Evolutionary conservation across 805 yeast species (phyloP), one percentile per base, ranked within the genome.

Genomic region (Metschnikowia arizonensis): DNA sequence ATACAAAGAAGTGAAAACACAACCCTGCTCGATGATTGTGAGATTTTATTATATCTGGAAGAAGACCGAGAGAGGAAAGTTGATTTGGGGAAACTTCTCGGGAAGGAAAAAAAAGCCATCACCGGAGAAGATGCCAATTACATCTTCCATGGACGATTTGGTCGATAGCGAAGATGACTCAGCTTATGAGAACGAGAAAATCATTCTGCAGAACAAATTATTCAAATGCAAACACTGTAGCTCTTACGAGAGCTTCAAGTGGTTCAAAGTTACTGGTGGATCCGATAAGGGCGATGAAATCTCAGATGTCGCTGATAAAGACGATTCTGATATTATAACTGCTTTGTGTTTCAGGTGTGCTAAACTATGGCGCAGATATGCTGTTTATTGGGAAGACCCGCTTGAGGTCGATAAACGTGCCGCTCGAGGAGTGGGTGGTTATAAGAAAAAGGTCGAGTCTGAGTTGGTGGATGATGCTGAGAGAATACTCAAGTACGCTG

Each of bases 21-120:
- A 86, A 55, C 69, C 88, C 0, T 68, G 81, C 45, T 77, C 90
- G 0, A 86, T 83, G 83, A 72, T 89, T 50, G 98, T 91, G 1
- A 66, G 97, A 46, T 89, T 75, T 60, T 91, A 88, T 58, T 91
- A 91, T 57, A 67, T 88, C 43, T 91, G 98, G 98, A 90, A 90
- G 64, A 90, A 90, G 61, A 84, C 96, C 0, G 68, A 76, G 25
- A 73, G 73, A 35, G 97, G 97, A 0, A 81, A 77, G 50, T 59
- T 61, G 33, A 85, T 88, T 14, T 87, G 97, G 95, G 96, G 88
- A 29, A 81, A 83, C 57, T 87, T 66, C 58, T 82, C 81, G 34
- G 95, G 93, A 0, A 65, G 95, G 42, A 80, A 80, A 53, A 85
- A 84, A 59, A 78, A 80, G 54, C 45, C 48, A 51, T 53, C 47